Evolutionary conservation across 805 yeast genomes (phyloP).

Genomic region (Schwanniomyces vanrijiae): DNA sequence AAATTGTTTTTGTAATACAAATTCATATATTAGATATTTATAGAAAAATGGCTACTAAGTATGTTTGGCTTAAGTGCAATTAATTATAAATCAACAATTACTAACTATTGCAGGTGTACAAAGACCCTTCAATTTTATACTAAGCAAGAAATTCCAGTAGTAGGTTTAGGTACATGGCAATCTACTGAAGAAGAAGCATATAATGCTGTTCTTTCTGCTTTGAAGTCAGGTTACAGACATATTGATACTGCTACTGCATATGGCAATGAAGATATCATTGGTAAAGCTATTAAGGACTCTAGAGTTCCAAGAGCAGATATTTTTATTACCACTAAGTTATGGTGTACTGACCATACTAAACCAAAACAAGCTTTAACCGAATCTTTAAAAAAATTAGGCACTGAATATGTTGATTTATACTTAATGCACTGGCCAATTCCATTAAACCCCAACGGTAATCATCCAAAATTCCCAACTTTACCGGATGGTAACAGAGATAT

Average conservation of each 20-base stretch:
- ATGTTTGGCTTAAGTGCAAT: not conserved
- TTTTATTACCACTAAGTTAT: constrained; percentile 71
- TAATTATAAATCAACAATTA: not conserved
- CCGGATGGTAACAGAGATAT: constrained; percentile 37
- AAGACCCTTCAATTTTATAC: not conserved
- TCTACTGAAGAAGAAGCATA: constrained; percentile 54
- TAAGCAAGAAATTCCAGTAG: constrained; percentile 51
- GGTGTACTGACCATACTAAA: constrained; percentile 52
- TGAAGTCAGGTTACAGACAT: constrained; percentile 67
- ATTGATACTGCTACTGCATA: constrained; percentile 76
- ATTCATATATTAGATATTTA: too few relatives aligned
- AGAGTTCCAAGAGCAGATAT: constrained; percentile 64
- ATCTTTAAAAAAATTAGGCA: constrained; percentile 60
- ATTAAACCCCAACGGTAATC: constrained; percentile 39
- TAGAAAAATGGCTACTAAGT: not conserved
- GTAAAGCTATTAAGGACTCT: constrained; percentile 51
- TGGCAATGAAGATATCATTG: constrained; percentile 65
- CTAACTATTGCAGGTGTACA: not conserved
- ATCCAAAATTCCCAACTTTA: constrained; percentile 31
- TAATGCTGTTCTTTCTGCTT: constrained; percentile 56
- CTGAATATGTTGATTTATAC: constrained; percentile 77
- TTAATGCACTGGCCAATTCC: constrained; percentile 78
- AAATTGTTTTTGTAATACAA: not conserved
- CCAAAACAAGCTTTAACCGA: constrained; percentile 51
- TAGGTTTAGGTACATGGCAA: constrained; percentile 75